Percentiles rank a stretch among this genome's conserved stretches.
These are phyloP conservation scores for Pezicula radicicola DNA, from an alignment of 2,329 filamentous ascomycete genomes.

Conservation along the genomic window DNA sequence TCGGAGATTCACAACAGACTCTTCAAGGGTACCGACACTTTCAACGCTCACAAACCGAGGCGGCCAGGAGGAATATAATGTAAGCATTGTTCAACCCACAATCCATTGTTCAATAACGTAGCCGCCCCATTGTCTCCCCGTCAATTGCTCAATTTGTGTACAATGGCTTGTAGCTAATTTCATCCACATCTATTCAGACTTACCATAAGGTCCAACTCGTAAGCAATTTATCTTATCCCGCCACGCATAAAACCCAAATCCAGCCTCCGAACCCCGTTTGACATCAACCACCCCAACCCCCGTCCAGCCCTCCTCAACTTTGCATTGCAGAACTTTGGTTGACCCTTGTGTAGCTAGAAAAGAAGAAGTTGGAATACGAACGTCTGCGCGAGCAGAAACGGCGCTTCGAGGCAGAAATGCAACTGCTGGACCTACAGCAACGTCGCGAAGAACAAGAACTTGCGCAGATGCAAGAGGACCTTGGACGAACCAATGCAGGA, in stretches of 20 bases:
- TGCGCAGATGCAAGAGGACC: conserved; percentile 78
- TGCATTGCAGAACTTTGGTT: conserved; percentile 21
- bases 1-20: conserved; percentile 91
- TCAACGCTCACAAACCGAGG: conserved; percentile 35
- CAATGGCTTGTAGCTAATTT: conserved; percentile 16
- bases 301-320: not conserved
- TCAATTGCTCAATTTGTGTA: conserved; percentile 1
- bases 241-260: not conserved
- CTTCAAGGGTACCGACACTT: conserved; percentile 76
- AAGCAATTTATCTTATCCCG: conserved; percentile 35
- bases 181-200: conserved; percentile 40
- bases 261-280: not conserved
- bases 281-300: not conserved
- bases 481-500: conserved; percentile 58
- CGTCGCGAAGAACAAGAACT: conserved; percentile 81
- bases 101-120: conserved; percentile 9
- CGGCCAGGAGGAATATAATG: conserved; percentile 29
- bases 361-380: conserved; percentile 91
- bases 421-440: conserved; percentile 81
- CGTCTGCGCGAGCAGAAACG: conserved; percentile 84
- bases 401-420: conserved; percentile 89
- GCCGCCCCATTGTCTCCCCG: not conserved
- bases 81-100: conserved; percentile 18
- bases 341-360: conserved; percentile 69
- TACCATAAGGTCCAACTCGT: conserved; percentile 76